These are phyloP conservation scores for Claviceps capensis DNA, from an alignment of 2,329 filamentous ascomycete species.

Conservation along the genomic window DNA sequence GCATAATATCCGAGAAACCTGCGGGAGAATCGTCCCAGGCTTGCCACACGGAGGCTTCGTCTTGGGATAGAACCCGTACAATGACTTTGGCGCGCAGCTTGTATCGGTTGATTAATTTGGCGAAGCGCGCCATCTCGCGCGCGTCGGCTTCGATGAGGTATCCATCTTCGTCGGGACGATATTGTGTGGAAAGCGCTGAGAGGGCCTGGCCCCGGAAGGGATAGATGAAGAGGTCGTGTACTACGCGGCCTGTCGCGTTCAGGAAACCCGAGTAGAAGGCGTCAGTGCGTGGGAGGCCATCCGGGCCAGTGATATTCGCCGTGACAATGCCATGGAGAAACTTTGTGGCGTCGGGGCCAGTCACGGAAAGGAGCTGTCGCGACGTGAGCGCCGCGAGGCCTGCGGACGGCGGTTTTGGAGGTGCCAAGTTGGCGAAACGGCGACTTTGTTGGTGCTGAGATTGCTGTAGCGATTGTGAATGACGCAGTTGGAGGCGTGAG, in stretches of 20 bases:
- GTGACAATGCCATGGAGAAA: conserved; percentile 87
- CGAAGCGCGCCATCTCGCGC: conserved; percentile 44
- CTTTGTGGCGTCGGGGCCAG: conserved; percentile 64
- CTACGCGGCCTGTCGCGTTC: conserved; percentile 68
- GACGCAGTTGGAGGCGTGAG: conserved; percentile 9
- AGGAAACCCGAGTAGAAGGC: conserved; percentile 76
- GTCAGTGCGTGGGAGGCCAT: conserved; percentile 22
- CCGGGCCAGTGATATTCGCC: conserved; percentile 29
- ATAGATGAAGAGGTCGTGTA: conserved; percentile 88
- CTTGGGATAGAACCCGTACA: conserved; percentile 49
- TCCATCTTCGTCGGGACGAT: conserved; percentile 15
- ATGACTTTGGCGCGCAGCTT: conserved; percentile 72
- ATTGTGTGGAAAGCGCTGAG: conserved; percentile 10
- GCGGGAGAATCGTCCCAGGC: conserved; percentile 48
- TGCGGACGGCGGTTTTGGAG: conserved; percentile 29
- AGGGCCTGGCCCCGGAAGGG: conserved; percentile 28
- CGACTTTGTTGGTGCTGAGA: conserved; percentile 14
- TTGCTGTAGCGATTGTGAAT: not conserved
- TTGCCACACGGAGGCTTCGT: conserved; percentile 57
- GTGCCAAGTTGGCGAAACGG: conserved; percentile 17
- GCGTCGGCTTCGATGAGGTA: conserved; percentile 75
- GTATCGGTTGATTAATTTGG: conserved; percentile 68
- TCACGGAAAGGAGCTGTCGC: conserved; percentile 65
- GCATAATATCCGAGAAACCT: not conserved
- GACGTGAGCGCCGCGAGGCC: conserved; percentile 48